Evolutionary conservation across 768 basidiomycete genomes (phyloP).

Genomic region (Hygrophorus pudorinus): DNA sequence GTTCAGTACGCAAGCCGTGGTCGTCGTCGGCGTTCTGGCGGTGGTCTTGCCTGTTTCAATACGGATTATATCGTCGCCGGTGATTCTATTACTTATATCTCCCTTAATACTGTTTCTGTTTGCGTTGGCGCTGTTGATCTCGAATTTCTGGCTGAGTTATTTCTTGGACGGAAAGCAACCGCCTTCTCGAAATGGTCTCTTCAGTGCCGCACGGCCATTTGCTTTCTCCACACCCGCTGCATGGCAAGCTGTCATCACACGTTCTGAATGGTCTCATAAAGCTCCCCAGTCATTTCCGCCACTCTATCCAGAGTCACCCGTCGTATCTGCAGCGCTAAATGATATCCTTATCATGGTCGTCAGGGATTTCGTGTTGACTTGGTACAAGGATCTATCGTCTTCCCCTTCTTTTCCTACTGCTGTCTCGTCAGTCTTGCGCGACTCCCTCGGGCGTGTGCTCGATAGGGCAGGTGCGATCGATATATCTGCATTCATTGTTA

Average conservation of each 20-base stretch:
- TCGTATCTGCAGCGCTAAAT: conserved; percentile 64
- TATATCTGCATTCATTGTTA: conserved; percentile 65
- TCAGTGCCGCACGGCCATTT: conserved; percentile 58
- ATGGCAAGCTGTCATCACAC: conserved; percentile 83
- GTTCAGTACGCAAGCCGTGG: conserved; percentile 37
- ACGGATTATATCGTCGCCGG: conserved; percentile 56
- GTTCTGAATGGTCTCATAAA: conserved; percentile 83
- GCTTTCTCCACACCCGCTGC: conserved; percentile 89
- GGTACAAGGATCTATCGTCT: conserved; percentile 82
- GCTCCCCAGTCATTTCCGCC: conserved; percentile 59
- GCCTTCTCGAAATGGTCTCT: conserved; percentile 26
- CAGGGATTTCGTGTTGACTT: conserved; percentile 79
- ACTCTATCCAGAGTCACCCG: conserved; percentile 51
- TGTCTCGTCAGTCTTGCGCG: conserved; percentile 67
- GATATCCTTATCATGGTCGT: conserved; percentile 75
- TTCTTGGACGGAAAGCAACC: conserved; percentile 40
- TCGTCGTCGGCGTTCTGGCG: conserved; percentile 48
- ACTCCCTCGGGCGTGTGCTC: conserved; percentile 48
- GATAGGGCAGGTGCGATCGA: conserved; percentile 53
- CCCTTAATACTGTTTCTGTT: conserved; percentile 46
- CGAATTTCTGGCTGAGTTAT: conserved; percentile 48
- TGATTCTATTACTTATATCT: conserved; percentile 51
- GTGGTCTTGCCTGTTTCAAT: conserved; percentile 43
- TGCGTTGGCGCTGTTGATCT: conserved; percentile 38
- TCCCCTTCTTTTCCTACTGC: conserved; percentile 85